Percentiles rank a stretch among this genome's conserved stretches.
Evolutionary conservation across 2,329 filamentous ascomycete genomes (phyloP).

Genomic region (Sporothrix schenckii): DNA sequence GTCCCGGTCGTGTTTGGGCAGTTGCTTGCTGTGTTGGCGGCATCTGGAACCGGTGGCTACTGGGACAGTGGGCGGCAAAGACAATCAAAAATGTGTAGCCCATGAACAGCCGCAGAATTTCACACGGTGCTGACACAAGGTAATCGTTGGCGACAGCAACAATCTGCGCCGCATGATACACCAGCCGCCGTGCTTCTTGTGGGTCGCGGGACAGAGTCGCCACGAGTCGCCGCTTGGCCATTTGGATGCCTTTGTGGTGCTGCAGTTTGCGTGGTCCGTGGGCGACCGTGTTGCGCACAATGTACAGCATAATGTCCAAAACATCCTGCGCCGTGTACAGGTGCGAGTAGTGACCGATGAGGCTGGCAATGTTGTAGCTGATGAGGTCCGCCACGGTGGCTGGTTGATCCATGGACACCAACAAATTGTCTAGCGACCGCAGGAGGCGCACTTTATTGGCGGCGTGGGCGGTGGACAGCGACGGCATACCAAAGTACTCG

Average conservation of each 20-base stretch:
- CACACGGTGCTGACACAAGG: conserved; percentile 41
- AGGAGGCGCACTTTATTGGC: conserved; percentile 38
- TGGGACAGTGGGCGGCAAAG: conserved; percentile 38
- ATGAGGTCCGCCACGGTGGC: conserved; percentile 39
- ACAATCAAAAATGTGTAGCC: conserved; percentile 42
- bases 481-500: conserved; percentile 39
- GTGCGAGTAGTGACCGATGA: conserved; percentile 42
- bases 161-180: conserved; percentile 43
- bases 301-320: conserved; percentile 41
- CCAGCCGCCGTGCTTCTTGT: conserved; percentile 36
- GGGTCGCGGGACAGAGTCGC: conserved; percentile 37
- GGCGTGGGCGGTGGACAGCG: conserved; percentile 38
- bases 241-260: conserved; percentile 35
- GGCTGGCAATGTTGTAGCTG: conserved; percentile 40
- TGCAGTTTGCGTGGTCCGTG: conserved; percentile 28
- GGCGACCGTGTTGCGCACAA: conserved; percentile 40
- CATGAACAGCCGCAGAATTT: conserved; percentile 43
- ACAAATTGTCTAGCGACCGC: conserved; percentile 36
- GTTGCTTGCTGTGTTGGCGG: not conserved
- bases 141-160: conserved; percentile 41
- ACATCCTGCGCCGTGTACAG: conserved; percentile 40
- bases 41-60: conserved; percentile 10
- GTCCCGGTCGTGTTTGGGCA: not conserved
- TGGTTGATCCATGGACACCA: conserved; percentile 37
- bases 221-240: conserved; percentile 38